A percentile compares a stretch with the other conserved stretches of the same genome.
Conservation (phyloP, 1,284 basidiomycete species). For the Cronartium ribicola region DNA sequence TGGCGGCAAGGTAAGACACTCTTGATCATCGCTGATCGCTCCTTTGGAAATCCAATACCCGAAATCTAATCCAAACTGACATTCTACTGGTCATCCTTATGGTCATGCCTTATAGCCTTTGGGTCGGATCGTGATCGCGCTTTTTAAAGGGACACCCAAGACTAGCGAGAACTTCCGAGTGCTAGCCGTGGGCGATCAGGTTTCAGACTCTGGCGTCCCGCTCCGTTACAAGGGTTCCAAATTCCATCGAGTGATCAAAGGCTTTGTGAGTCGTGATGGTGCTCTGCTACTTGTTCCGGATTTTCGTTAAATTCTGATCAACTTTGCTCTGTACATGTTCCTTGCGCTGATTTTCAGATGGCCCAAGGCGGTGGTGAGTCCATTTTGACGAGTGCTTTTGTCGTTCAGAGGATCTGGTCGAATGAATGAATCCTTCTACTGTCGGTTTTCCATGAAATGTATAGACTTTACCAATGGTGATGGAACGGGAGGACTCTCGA, state of each 20-base stretch:
- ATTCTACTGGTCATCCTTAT: neutral
- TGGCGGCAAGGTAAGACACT: conserved; percentile 17
- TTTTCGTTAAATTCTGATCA: neutral
- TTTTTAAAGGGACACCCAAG: conserved; percentile 37
- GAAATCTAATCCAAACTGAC: neutral
- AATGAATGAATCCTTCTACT: too few species aligned
- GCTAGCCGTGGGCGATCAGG: conserved; percentile 20
- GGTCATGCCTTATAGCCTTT: conserved; percentile 2
- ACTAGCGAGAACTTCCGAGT: conserved; percentile 34
- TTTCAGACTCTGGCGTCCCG: conserved; percentile 3
- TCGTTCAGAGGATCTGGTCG: too few species aligned
- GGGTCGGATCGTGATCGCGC: conserved; percentile 31
- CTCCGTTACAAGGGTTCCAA: conserved; percentile 29
- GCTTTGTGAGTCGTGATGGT: conserved; percentile 21
- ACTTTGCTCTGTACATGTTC: neutral
- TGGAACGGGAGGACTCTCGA: conserved; percentile 38
- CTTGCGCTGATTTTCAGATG: conserved; percentile 19
- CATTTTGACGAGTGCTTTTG: too few species aligned
- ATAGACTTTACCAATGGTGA: conserved; percentile 37
- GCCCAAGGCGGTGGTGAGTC: conserved; percentile 39
- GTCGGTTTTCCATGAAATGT: neutral
- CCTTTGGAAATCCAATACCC: too few species aligned
- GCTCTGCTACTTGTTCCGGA: neutral
- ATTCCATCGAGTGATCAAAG: conserved; percentile 40
- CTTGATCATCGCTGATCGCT: neutral